Evolutionary conservation across 805 yeast species (phyloP).

Genomic region (Jamesozyma spencerorum): DNA sequence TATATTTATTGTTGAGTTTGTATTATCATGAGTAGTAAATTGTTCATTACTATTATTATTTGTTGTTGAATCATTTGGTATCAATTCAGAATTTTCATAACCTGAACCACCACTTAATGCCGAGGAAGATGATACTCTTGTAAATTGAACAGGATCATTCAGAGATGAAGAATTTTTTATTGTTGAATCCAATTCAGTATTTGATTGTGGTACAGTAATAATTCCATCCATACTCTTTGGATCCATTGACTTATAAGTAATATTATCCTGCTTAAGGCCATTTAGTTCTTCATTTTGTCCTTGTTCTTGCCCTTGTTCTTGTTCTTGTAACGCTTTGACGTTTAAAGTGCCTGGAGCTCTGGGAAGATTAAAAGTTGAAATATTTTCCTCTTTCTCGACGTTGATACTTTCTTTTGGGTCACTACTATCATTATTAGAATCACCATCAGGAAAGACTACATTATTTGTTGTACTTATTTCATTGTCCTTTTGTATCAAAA

Average conservation of each 20-base stretch:
- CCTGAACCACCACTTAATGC: not conserved
- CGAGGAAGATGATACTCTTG: slow-evolving; percentile 32
- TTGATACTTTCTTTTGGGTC: not conserved
- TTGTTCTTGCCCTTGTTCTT: slow-evolving; percentile 7
- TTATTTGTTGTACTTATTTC: too few relatives aligned
- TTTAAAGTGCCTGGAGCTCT: slow-evolving; percentile 39
- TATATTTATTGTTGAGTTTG: slow-evolving; percentile 1
- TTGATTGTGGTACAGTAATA: slow-evolving; percentile 10
- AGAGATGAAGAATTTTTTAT: slow-evolving; percentile 6
- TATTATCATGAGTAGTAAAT: slow-evolving; percentile 1
- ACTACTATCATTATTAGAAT: not conserved
- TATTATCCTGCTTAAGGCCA: not conserved
- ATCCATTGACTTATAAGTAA: slow-evolving; percentile 34
- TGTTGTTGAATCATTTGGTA: not conserved
- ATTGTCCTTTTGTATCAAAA: too few relatives aligned
- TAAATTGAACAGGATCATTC: slow-evolving; percentile 36
- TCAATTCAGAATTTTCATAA: not conserved
- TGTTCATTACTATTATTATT: not conserved
- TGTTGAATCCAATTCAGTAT: slow-evolving; percentile 8
- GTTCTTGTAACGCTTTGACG: slow-evolving; percentile 35
- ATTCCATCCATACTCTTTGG: slow-evolving; percentile 30
- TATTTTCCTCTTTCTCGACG: not conserved
- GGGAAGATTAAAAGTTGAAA: slow-evolving; percentile 24
- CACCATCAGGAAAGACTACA: not conserved
- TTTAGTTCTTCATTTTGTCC: too few relatives aligned